Conservation (phyloP, 345 rosid genomes). For the Bruguiera parviflora region DNA sequence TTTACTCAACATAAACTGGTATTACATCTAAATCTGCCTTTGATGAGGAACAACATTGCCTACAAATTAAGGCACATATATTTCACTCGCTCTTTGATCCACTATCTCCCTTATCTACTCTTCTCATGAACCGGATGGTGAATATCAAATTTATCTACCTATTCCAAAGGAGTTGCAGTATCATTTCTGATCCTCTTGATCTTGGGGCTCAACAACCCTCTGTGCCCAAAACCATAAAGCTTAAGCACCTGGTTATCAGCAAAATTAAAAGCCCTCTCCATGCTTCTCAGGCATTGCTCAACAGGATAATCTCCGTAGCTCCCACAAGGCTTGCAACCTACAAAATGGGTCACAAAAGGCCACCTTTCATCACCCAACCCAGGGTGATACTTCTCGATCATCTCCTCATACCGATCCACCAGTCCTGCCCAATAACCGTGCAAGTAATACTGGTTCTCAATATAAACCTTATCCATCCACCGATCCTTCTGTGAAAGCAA, state of each 20-base stretch:
- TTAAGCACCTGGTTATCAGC: slow-evolving; percentile 93
- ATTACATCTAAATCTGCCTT: slow-evolving; percentile 29
- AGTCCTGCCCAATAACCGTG: slow-evolving; percentile 96
- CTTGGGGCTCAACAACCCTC: slow-evolving; percentile 92
- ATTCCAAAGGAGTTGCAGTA: slow-evolving; percentile 62
- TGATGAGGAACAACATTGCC: slow-evolving; percentile 37
- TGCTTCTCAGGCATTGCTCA: slow-evolving; percentile 77
- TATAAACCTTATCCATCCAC: slow-evolving; percentile 86
- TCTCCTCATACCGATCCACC: slow-evolving; percentile 91
- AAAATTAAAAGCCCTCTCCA: slow-evolving; percentile 94
- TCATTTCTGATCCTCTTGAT: slow-evolving; percentile 87
- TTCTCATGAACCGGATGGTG: slow-evolving; percentile 40
- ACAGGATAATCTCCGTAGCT: slow-evolving; percentile 96
- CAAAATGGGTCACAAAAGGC: slow-evolving; percentile 94
- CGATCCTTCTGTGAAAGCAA: slow-evolving; percentile 68
- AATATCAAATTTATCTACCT: slow-evolving; percentile 74
- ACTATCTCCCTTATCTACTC: slow-evolving; percentile 1
- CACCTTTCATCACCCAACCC: slow-evolving; percentile 96
- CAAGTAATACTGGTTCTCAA: slow-evolving; percentile 88
- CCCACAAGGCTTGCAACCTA: slow-evolving; percentile 96
- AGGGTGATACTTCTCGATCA: slow-evolving; percentile 91
- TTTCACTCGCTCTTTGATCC: slow-evolving; percentile 35
- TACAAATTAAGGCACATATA: slow-evolving; percentile 41
- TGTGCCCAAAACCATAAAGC: slow-evolving; percentile 81
- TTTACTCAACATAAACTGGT: slow-evolving; percentile 20